Base-by-base conservation (phyloP, 2,329 filamentous ascomycete genomes). In the Dothistroma pini region DNA sequence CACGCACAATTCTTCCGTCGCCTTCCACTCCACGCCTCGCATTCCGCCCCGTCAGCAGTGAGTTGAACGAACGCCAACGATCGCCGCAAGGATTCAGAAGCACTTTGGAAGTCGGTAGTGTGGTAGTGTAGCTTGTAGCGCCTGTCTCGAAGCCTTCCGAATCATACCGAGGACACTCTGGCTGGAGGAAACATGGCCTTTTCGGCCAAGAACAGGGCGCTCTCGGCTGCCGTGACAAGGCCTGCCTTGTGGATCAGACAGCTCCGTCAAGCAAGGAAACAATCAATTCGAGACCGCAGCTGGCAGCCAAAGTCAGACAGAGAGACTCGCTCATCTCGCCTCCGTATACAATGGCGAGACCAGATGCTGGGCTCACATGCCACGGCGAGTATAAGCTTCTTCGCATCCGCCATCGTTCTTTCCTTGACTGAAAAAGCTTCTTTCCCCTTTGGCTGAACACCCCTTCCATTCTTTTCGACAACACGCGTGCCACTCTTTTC, bases 401-500 rank as follows among this genome's bases (percentile, higher is more conserved):
- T 22, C 56, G 58, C 34, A 19, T 29, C 1, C 41, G 19, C 35
- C 51, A 52, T 11, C 57, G n/a, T 58, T 63, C 49, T 12, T 49
- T 55, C 16, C 25, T 49, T 48, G 25, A 21, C 48, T 38, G 41
- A n/a, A 31, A 34, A 34, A 38, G 32, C n/a, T 47, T 38, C 25
- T 44, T 19, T 44, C 4, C n/a, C 5, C 41, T 19, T 50, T 29
- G 2, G 25, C 25, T 29, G 2, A 6, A 29, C 3, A 29, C 3
- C 25, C 25, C 6, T 29, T 6, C 25, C 25, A 29, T 29, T 63
- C 41, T 44, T 62, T 57, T 57, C 47, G 35, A 19, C 29, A n/a
- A 49, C 25, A 34, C 55, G 58, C 67, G 61, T 63, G 62, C 57
- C 63, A 61, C 57, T 65, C 60, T 58, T 62, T 66, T 63, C 66